Evolutionary conservation across 176 grass and related monocot species (phyloP), one percentile per base, ranked within the genome.

Genomic region (Eleusine indica): DNA sequence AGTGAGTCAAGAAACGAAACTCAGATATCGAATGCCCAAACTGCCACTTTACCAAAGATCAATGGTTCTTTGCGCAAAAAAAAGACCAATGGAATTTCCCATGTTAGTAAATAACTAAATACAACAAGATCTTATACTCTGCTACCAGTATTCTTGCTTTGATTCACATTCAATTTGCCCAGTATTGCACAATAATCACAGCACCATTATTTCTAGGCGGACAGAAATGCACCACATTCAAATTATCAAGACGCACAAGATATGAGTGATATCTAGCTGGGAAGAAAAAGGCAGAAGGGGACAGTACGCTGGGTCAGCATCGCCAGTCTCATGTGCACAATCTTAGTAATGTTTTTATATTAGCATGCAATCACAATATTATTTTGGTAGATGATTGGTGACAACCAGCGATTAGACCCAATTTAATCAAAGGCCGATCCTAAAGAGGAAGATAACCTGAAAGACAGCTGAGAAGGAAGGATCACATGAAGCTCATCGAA

Each of bases 1-100:
- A 82, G 57, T 63, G 69, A 67, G 13, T 71, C 38, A 73, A 79
- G 28, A 68, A 79, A 71, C 9, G 1, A 13, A 82, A 72, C 66
- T 66, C 63, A 64, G 6, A 86, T 16, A 47, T 66, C 54, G 30
- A 9, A 42, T 11, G 73, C 6, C 17, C 7, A 78, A 35, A 72
- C 46, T 21, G 5, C 4, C 19, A 76, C 46, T 74, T 85, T 19
- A 78, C 66, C 35, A 72, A 30, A 76, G 51, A 22, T 66, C 47
- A 41, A 53, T n/a, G 15, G 19, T 35, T 35, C 32, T 35, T 35
- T 35, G 32, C 32, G 0, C 1, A 35, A 35, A 35, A 35, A 35
- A 72, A 30, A 76, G 51, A 22, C 74, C 47, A 41, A 53, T n/a
- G 21, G 19, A 75, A 81, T 74, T 40, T 19, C 30, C 51, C 43